Conservation (phyloP, 1,284 basidiomycete genomes). For the Ceraceosorus bombacis region DNA sequence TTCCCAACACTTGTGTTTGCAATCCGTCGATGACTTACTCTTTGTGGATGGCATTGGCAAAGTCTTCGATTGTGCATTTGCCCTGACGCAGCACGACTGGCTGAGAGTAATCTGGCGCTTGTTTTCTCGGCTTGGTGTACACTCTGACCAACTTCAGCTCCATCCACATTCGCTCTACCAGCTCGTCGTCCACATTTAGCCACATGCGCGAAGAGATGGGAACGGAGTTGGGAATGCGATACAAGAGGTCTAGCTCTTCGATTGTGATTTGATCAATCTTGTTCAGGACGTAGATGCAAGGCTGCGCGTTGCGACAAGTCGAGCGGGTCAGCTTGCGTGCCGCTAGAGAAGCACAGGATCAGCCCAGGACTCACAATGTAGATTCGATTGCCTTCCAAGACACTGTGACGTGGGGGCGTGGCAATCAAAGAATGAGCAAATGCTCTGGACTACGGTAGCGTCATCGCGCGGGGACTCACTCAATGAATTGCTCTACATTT, state of each 20-base stretch:
- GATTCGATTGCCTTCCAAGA: constrained; percentile 59
- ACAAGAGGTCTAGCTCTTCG: constrained; percentile 92
- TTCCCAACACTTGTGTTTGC: no score
- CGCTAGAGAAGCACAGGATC: not conserved
- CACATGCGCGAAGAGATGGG: constrained; percentile 87
- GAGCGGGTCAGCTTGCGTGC: not conserved
- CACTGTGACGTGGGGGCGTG: constrained; percentile 6
- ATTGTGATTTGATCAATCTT: constrained; percentile 89
- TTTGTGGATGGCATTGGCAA: constrained; percentile 49
- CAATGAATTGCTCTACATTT: constrained; percentile 96
- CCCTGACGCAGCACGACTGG: constrained; percentile 62
- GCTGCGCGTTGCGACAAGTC: constrained; percentile 6
- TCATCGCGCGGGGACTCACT: constrained; percentile 11
- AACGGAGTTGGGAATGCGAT: constrained; percentile 81
- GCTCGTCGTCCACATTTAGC: constrained; percentile 96
- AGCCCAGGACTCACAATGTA: constrained; percentile 52
- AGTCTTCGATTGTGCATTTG: constrained; percentile 69
- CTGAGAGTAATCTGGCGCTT: constrained; percentile 72
- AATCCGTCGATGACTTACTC: not conserved
- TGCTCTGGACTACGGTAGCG: constrained; percentile 53
- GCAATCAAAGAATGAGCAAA: constrained; percentile 61
- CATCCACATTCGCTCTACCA: constrained; percentile 59
- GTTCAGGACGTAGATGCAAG: constrained; percentile 45
- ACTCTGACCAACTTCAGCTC: constrained; percentile 52
- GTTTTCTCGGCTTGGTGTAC: constrained; percentile 88